These are phyloP conservation scores for Wickerhamiella lipophila DNA, from an alignment of 805 yeast species.

Conservation along the genomic window DNA sequence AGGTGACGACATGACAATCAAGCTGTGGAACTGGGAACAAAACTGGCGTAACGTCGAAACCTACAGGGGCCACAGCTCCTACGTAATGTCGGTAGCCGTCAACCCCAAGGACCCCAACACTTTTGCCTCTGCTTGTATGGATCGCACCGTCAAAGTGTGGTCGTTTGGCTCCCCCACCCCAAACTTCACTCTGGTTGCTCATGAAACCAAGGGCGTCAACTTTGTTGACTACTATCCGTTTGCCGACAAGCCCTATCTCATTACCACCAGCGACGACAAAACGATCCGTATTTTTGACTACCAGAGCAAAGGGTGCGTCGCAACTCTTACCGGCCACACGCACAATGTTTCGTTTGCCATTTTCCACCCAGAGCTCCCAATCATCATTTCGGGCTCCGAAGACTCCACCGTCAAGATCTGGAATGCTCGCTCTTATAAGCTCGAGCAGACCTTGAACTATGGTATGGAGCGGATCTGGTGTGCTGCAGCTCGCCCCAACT, in stretches of 20 bases:
- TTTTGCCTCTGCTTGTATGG: slow-evolving; percentile 94
- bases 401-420: slow-evolving; percentile 90
- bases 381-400: slow-evolving; percentile 91
- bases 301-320: slow-evolving; percentile 91
- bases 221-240: slow-evolving; percentile 95
- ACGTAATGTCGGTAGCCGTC: slow-evolving; percentile 85
- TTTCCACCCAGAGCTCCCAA: slow-evolving; percentile 94
- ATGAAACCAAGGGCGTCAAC: slow-evolving; percentile 87
- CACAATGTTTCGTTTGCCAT: slow-evolving; percentile 93
- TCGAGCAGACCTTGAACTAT: slow-evolving; percentile 81
- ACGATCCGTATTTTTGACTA: slow-evolving; percentile 91
- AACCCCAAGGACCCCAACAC: slow-evolving; percentile 97
- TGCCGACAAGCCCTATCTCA: slow-evolving; percentile 90
- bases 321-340: slow-evolving; percentile 85
- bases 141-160: slow-evolving; percentile 95
- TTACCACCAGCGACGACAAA: slow-evolving; percentile 83
- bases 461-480: slow-evolving; percentile 98
- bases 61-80: slow-evolving; percentile 92
- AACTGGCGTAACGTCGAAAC: slow-evolving; percentile 82
- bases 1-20: slow-evolving; percentile 82
- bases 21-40: slow-evolving; percentile 96
- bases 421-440: slow-evolving; percentile 87
- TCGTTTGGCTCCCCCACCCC: slow-evolving; percentile 76
- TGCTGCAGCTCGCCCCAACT: slow-evolving; percentile 57
- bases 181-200: slow-evolving; percentile 83